Conservation (phyloP, 148 eudicot genomes). For the Dianthus caryophyllus region DNA sequence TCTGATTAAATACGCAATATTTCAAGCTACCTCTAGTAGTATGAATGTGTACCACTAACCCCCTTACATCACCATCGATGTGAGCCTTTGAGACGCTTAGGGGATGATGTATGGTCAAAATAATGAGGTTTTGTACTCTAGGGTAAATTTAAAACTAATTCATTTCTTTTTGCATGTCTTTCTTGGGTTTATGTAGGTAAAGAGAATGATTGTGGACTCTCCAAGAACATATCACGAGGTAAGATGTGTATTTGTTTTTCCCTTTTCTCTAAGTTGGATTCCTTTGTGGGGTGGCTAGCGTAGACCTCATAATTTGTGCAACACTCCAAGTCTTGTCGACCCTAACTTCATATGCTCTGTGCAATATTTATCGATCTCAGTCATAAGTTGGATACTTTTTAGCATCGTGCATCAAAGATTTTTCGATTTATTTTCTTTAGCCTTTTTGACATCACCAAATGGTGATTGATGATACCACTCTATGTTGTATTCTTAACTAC, state of each 20-base stretch:
- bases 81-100: no score
- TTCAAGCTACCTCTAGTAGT: background rate
- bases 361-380: background rate
- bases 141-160: background rate
- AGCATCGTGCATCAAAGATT: background rate
- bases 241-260: conserved; percentile 14
- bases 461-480: background rate
- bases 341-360: conserved; percentile 8
- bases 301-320: conserved; percentile 1
- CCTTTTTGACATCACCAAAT: no score
- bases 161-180: background rate
- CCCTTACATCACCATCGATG: no score
- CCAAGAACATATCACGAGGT: conserved; percentile 95
- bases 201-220: conserved; percentile 90
- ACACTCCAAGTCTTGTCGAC: background rate
- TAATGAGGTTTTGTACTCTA: background rate
- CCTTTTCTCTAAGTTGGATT: background rate
- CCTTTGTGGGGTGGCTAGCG: background rate
- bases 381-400: background rate
- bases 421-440: background rate
- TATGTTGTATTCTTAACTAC: background rate
- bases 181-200: conserved; percentile 50
- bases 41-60: no score
- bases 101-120: background rate
- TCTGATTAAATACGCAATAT: background rate